phyloP scores from a whole-genome alignment of 768 basidiomycete genomes.

The Suillus tomentosus region DNA sequence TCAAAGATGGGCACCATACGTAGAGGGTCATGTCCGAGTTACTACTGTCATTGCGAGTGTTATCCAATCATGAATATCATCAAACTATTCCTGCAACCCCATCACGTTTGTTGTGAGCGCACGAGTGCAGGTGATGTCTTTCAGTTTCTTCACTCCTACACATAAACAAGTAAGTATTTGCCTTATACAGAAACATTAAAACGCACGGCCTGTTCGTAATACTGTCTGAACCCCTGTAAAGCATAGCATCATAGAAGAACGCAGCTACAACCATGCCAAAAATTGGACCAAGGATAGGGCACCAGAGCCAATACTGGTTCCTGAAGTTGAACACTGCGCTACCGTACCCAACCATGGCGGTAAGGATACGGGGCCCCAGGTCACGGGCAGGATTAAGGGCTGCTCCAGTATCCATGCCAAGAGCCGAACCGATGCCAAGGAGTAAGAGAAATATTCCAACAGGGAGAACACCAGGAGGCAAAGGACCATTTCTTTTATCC shows the following conservation, averaged over 20 bases:
- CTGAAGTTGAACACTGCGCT: conserved; percentile 19
- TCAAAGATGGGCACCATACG: not conserved
- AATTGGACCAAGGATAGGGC: conserved; percentile 55
- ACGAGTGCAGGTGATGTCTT: conserved; percentile 10
- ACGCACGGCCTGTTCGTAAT: conserved; percentile 48
- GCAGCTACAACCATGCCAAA: conserved; percentile 51
- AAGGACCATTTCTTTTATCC: conserved; percentile 52
- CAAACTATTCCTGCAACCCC: conserved; percentile 11
- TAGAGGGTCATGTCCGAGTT: not conserved
- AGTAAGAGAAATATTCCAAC: conserved; percentile 53
- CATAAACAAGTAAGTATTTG: not conserved
- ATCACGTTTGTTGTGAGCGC: conserved; percentile 7
- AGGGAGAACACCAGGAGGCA: conserved; percentile 50
- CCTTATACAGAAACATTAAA: not conserved
- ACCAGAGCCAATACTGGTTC: conserved; percentile 70
- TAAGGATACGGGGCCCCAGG: conserved; percentile 59
- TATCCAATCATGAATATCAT: not conserved
- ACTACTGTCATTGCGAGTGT: not conserved
- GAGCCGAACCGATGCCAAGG: conserved; percentile 50
- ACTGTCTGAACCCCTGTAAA: conserved; percentile 53
- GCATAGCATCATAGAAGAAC: conserved; percentile 53
- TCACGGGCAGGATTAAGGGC: conserved; percentile 68
- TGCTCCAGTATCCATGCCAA: conserved; percentile 62
- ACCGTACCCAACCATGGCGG: conserved; percentile 67
- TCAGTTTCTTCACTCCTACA: conserved; percentile 12